Percentiles rank a stretch among this genome's conserved stretches.
Evolutionary conservation across 768 basidiomycete genomes (phyloP).

Genomic region (Suillus occidentalis): DNA sequence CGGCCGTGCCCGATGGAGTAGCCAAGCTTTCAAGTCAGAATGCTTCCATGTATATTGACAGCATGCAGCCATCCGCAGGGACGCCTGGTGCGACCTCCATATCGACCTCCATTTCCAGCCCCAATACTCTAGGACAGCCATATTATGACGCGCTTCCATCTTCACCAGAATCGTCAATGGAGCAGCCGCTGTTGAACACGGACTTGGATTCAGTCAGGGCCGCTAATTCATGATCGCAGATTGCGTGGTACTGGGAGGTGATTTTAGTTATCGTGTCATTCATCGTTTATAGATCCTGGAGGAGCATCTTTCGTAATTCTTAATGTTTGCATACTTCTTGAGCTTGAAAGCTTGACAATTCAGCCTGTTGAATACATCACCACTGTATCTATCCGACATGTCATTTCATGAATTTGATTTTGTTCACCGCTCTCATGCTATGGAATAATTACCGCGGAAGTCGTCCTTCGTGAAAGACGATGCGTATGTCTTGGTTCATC

Average conservation of each 20-base stretch:
- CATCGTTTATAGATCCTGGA: slow-evolving; percentile 5
- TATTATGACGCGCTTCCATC: slow-evolving; percentile 47
- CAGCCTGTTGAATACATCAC: neutral
- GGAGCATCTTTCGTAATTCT: slow-evolving; percentile 2
- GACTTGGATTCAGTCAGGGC: neutral
- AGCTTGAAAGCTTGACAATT: slow-evolving; percentile 1
- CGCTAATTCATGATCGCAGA: neutral
- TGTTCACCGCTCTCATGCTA: neutral
- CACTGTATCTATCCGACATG: slow-evolving; percentile 6
- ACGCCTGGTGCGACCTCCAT: slow-evolving; percentile 24
- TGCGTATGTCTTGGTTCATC: neutral
- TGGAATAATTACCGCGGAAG: neutral
- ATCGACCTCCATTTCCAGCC: slow-evolving; percentile 28
- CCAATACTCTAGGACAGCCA: slow-evolving; percentile 20
- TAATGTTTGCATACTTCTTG: slow-evolving; percentile 6
- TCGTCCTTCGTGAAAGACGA: neutral
- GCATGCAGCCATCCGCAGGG: slow-evolving; percentile 9
- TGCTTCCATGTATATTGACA: slow-evolving; percentile 1
- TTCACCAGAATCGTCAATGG: slow-evolving; percentile 39
- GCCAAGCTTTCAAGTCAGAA: slow-evolving; percentile 3
- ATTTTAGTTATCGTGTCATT: neutral
- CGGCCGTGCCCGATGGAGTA: slow-evolving; percentile 1
- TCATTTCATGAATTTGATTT: slow-evolving; percentile 1
- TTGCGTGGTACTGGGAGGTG: neutral
- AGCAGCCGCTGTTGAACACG: slow-evolving; percentile 14